Evolutionary conservation across 163 green algal genomes (phyloP).

Genomic region (Scenedesmus sp.): DNA sequence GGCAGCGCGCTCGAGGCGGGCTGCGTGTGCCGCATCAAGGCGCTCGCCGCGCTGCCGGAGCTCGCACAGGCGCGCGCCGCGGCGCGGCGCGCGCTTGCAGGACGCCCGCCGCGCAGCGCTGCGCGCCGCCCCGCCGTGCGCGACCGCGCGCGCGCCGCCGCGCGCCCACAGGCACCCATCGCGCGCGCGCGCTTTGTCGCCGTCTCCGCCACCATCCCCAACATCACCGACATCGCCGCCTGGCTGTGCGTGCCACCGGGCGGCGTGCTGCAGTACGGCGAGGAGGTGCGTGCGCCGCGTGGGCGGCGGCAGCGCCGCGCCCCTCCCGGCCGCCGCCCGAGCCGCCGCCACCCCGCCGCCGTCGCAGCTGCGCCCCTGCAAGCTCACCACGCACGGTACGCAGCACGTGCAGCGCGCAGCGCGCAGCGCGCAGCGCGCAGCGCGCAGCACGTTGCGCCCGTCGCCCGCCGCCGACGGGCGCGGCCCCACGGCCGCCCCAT

Average conservation of each 20-base stretch:
- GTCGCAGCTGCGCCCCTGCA: conserved; percentile 87
- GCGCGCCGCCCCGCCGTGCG: not conserved
- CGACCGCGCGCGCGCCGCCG: not conserved
- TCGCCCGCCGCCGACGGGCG: too few relatives aligned
- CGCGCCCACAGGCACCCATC: conserved; percentile 80
- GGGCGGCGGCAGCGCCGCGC: too few relatives aligned
- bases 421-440: too few relatives aligned
- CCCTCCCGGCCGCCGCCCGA: too few relatives aligned
- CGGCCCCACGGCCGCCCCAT: too few relatives aligned
- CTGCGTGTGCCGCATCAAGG: conserved; percentile 87
- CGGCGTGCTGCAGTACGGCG: conserved; percentile 77
- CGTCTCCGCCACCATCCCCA: conserved; percentile 94
- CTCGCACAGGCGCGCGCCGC: conserved; percentile 56
- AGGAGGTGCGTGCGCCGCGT: too few relatives aligned
- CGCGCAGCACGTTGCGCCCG: too few relatives aligned
- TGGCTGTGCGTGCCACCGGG: conserved; percentile 81
- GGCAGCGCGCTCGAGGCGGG: conserved; percentile 89
- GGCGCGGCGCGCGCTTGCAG: not conserved
- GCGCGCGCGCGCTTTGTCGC: conserved; percentile 85
- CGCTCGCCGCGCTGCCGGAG: conserved; percentile 68
- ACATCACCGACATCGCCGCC: conserved; percentile 83
- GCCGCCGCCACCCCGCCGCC: too few relatives aligned
- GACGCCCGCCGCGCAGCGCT: too few relatives aligned
- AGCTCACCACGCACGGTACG: conserved; percentile 80
- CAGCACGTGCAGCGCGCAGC: too few relatives aligned